These are phyloP conservation scores for Penicillium vulpinum DNA, from an alignment of 2,329 filamentous ascomycete species.

Conservation along the genomic window DNA sequence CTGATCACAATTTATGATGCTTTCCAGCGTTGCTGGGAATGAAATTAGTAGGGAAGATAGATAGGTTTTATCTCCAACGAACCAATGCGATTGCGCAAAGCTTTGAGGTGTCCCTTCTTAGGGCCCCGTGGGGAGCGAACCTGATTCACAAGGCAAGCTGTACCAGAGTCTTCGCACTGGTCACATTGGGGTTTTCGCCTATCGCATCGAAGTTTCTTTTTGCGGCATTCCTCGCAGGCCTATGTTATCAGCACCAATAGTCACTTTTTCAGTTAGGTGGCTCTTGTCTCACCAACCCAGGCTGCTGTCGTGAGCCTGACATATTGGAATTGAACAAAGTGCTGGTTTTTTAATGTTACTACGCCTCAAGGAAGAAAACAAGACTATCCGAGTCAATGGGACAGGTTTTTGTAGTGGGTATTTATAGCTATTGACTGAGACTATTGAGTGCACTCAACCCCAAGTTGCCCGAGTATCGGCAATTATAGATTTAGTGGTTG, in stretches of 20 bases:
- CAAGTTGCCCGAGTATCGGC: background rate
- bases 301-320: constrained; percentile 7
- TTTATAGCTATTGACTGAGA: background rate
- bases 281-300: constrained; percentile 3
- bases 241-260: background rate
- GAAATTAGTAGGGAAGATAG: background rate
- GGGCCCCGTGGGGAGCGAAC: constrained; percentile 28
- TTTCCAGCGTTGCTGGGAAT: constrained; percentile 1
- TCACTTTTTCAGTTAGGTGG: background rate
- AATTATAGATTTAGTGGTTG: background rate
- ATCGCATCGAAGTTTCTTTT: constrained; percentile 33
- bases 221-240: constrained; percentile 34
- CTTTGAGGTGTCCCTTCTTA: constrained; percentile 31
- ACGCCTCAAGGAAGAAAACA: background rate
- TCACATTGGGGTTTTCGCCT: constrained; percentile 28
- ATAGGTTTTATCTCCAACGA: background rate
- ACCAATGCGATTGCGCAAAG: constrained; percentile 32
- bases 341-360: background rate
- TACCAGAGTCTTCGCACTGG: constrained; percentile 30
- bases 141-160: constrained; percentile 30
- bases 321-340: background rate
- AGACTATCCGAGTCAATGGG: background rate
- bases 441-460: background rate
- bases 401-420: background rate
- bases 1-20: constrained; percentile 1